Percentiles rank a stretch among this genome's conserved stretches.
These are phyloP conservation scores for Rhizopogon sp. DNA, from an alignment of 768 basidiomycete genomes.

Conservation along the genomic window DNA sequence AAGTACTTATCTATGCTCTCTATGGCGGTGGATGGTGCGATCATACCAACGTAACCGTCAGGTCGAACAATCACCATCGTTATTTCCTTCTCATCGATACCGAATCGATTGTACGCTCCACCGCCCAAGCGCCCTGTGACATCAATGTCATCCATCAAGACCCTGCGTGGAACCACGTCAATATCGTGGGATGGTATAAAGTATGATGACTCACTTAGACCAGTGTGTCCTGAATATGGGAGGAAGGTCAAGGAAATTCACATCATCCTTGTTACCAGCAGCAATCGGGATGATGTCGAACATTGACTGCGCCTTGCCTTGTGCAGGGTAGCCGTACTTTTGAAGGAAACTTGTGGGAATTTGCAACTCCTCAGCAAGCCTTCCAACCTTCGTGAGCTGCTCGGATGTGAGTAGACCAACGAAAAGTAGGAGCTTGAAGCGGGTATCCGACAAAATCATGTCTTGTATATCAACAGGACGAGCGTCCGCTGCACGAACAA, in stretches of 20 bases:
- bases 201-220: slow-evolving; percentile 30
- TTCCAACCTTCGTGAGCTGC: slow-evolving; percentile 16
- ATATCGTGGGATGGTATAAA: background rate
- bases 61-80: slow-evolving; percentile 29
- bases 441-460: slow-evolving; percentile 29
- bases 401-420: slow-evolving; percentile 21
- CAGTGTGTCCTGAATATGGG: slow-evolving; percentile 33
- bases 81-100: slow-evolving; percentile 27
- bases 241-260: slow-evolving; percentile 32
- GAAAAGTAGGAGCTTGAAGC: slow-evolving; percentile 36
- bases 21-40: slow-evolving; percentile 42
- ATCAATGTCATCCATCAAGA: slow-evolving; percentile 55
- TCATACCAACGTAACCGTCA: slow-evolving; percentile 54
- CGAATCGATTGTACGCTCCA: slow-evolving; percentile 52
- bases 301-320: slow-evolving; percentile 18
- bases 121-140: slow-evolving; percentile 41
- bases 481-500: slow-evolving; percentile 32
- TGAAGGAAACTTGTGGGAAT: slow-evolving; percentile 22
- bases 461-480: slow-evolving; percentile 39
- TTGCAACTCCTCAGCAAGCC: slow-evolving; percentile 23
- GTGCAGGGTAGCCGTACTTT: slow-evolving; percentile 15
- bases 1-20: slow-evolving; percentile 45
- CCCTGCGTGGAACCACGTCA: slow-evolving; percentile 31
- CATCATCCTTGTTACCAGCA: slow-evolving; percentile 25
- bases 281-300: slow-evolving; percentile 27